Base-by-base conservation (phyloP, 768 basidiomycete genomes). In the Suillus sp. region DNA sequence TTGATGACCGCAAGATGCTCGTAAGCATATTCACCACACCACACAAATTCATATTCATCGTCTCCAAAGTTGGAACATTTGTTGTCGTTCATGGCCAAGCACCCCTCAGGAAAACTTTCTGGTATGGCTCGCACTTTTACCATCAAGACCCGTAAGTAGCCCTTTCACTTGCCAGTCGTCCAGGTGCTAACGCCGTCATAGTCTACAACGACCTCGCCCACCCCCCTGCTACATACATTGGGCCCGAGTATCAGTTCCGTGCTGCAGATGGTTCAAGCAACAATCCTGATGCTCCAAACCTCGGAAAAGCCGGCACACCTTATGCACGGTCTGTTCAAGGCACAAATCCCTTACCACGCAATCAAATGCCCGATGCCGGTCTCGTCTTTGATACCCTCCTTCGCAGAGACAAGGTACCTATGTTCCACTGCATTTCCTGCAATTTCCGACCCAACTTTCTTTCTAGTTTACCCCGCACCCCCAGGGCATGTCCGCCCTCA, bases 321-420 rank as follows among this genome's bases (percentile, higher is more conserved):
- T 95, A 95, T 71, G 83, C 91, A n/a, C 86, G 93, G 27, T 93
- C 89, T 53, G 93, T 94, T 27, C 89, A 91, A 67, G 88, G 90
- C 70, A 72, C 62, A 1, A 82, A 88, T 64, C 83, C 90, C 2
- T 77, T 92, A 3, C 88, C 92, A 0, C 77, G 71, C 51, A 84
- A 89, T 68, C 84, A 87, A 62, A 78, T 94, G 34, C 93, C 93
- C 0, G 93, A 95, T 74, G 77, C 93, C 18, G 91, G 90, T 11
- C 78, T 94, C 14, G 75, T 95, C 32, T 96, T 92, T 56, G 93
- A 95, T 74, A 86, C 89, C 3, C 82, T 95, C 1, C 78, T 95
- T 62, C 87, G 81, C 68, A 84, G 92, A 27, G 85, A 93, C 62
- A 81, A 85, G 73, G 91, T 90, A 67, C 64, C 18, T 20, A 38